A percentile compares a stretch with the other conserved stretches of the same genome.
These are phyloP conservation scores for Lodderomyces pseudojiufengensis DNA, from an alignment of 1,139 yeast species.

Conservation along the genomic window DNA sequence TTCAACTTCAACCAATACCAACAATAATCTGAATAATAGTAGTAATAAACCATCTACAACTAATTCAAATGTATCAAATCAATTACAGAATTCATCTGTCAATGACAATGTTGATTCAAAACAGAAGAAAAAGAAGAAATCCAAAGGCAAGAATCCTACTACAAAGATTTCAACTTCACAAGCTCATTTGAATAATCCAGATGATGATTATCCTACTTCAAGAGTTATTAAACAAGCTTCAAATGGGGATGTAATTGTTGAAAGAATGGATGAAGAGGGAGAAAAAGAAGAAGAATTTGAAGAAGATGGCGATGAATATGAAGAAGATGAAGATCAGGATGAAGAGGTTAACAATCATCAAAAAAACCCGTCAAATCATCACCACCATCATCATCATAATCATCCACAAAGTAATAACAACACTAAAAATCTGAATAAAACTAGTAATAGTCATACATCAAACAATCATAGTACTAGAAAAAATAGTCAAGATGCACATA, in stretches of 20 bases:
- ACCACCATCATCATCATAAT: slow-evolving; percentile 10
- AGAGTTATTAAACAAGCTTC: slow-evolving; percentile 69
- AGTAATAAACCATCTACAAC: slow-evolving; percentile 5
- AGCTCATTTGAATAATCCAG: slow-evolving; percentile 53
- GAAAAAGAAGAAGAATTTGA: slow-evolving; percentile 13
- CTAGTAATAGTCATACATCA: background rate
- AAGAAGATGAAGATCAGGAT: slow-evolving; percentile 19
- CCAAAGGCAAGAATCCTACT: slow-evolving; percentile 20
- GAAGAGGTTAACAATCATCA: slow-evolving; percentile 14
- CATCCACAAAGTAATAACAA: slow-evolving; percentile 6
- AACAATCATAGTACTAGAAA: slow-evolving; percentile 4
- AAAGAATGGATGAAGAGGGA: slow-evolving; percentile 37
- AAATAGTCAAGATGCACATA: slow-evolving; percentile 13
- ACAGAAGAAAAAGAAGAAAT: slow-evolving; percentile 36
- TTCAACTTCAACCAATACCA: slow-evolving; percentile 3
- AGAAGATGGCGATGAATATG: slow-evolving; percentile 9
- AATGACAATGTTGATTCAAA: slow-evolving; percentile 13
- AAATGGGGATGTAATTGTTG: slow-evolving; percentile 71
- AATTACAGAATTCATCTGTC: background rate
- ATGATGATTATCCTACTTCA: slow-evolving; percentile 66
- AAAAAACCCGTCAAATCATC: slow-evolving; percentile 11
- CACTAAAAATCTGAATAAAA: background rate
- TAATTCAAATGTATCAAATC: background rate
- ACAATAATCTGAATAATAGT: slow-evolving; percentile 1
- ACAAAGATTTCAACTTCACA: slow-evolving; percentile 20